phyloP scores from a whole-genome alignment of 495 filamentous ascomycete genomes.

The Apodospora peruviana region DNA sequence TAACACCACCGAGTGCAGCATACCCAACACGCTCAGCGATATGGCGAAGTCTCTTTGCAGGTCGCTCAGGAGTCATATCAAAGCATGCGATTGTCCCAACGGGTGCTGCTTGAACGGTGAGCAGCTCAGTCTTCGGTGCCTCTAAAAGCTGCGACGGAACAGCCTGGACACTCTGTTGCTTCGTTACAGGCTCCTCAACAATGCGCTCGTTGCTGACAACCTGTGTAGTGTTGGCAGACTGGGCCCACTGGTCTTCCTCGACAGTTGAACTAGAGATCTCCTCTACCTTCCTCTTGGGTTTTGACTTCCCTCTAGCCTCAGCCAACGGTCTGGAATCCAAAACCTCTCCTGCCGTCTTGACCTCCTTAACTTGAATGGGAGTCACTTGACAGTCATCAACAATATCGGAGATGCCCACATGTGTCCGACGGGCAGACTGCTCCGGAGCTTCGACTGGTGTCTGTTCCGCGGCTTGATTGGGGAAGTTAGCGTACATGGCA shows the following conservation, averaged over 20 bases:
- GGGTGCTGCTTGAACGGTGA: too few species aligned
- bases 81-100: not conserved
- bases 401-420: constrained; percentile 27
- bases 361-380: constrained; percentile 5
- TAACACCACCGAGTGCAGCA: constrained; percentile 34
- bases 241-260: not conserved
- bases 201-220: too few species aligned
- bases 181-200: too few species aligned
- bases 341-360: constrained; percentile 34
- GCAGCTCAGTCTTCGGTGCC: not conserved
- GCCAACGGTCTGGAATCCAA: too few species aligned
- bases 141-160: not conserved
- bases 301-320: too few species aligned
- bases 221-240: too few species aligned
- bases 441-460: not conserved
- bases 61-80: constrained; percentile 3
- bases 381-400: constrained; percentile 10
- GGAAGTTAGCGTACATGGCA: too few species aligned
- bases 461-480: too few species aligned
- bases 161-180: too few species aligned
- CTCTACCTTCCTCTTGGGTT: constrained; percentile 20
- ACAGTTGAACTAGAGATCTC: not conserved
- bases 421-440: constrained; percentile 13
- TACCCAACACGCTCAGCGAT: constrained; percentile 34
- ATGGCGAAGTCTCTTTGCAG: constrained; percentile 25